Base-by-base conservation (phyloP, 2,329 filamentous ascomycete species). In the Verruconis gallopava region DNA sequence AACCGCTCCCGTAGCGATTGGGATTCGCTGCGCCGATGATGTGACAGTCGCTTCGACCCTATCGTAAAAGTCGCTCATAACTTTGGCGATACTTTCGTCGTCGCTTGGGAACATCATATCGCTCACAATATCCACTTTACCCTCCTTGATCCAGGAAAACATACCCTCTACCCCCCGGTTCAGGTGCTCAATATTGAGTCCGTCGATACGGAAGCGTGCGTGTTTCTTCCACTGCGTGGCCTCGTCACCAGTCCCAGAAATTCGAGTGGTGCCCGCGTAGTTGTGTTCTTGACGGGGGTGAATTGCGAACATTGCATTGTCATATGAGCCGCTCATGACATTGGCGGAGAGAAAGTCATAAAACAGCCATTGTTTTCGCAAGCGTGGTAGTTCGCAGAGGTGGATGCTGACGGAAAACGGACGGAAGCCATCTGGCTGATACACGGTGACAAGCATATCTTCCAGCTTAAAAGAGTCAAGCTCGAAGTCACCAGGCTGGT, bases 101-200 rank as follows among this genome's bases (percentile, higher is more conserved):
- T 96, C 91, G 21, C 78, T 77, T 1, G 91, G 91, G 47, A 98
- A 84, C 77, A 94, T 89, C 49, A 98, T 79, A 54, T 98, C 91
- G 4, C 91, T 83, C 12, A 96, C 79, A 47, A 98, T 94, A 56
- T 98, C 91, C 32, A 98, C 86, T 48, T 91, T 93, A 22, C 91
- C 91, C 62, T 96, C 85, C 50, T 93, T 83, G 41, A 98, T 98
- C 91, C 91, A 98, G 3, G 85, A 88, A 59, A 98, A 95, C 0
- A 89, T 88, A 0, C 91, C 91, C 47, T 91, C 79, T 14, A 94
- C 85, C 18, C 88, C 88, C 33, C 86, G 77, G 56, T 98, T 98
- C 6, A 98, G 71, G 58, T 98, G 91, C 53, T 96, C 91, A 42
- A 98, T 95, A 56, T 81, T 93, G 6, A 98, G 71, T 0, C 81